Base-by-base conservation (phyloP, 2,329 filamentous ascomycete genomes). In the Hypoxylon sp. region DNA sequence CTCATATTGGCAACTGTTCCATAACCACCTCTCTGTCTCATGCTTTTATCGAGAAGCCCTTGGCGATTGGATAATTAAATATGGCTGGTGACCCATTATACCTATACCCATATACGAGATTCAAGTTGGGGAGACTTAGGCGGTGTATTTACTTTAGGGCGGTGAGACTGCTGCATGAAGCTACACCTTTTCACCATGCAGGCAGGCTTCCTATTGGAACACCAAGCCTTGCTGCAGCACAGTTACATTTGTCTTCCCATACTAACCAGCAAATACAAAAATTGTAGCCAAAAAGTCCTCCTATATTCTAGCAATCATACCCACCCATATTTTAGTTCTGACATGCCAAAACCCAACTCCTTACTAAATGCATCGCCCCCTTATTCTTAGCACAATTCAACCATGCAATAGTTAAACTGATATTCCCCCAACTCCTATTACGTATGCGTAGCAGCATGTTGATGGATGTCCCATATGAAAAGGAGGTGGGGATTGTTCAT, bases 121-220 rank as follows among this genome's bases (percentile, higher is more conserved):
- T 36, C 30, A 37, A 17, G 30, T 30, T 40, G 17, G 43, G 40
- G 35, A 20, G 11, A 38, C 31, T 37, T 15, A 53, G 40, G 56
- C 56, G 56, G 56, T 59, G 56, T 59, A 54, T 46, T 26, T 29
- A 34, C 12, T 47, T 52, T 48, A 55, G 51, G 58, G 60, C 59
- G 60, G 59, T 61, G 56, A 63, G 55, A 58, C 51, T 55, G 34
- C 54, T 63, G 60, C 59, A 57, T 62, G 55, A 63, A 61, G 43
- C 57, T 57, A 55, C 60, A 51, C 53, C 50, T 56, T 25, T 60
- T 57, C 49, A 57, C 55, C 49, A 57, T 34, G 43, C 53, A 57
- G 59, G 56, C 49, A 62, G 48, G 30, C 37, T 59, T 61, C 56
- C 60, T 56, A 65, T 64, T 64, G 63, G 62, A 48, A 50, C 35